A percentile compares a stretch with the other conserved stretches of the same genome.
Conservation (phyloP, 352 stramenopile genomes). For the Globisporangium solare region DNA sequence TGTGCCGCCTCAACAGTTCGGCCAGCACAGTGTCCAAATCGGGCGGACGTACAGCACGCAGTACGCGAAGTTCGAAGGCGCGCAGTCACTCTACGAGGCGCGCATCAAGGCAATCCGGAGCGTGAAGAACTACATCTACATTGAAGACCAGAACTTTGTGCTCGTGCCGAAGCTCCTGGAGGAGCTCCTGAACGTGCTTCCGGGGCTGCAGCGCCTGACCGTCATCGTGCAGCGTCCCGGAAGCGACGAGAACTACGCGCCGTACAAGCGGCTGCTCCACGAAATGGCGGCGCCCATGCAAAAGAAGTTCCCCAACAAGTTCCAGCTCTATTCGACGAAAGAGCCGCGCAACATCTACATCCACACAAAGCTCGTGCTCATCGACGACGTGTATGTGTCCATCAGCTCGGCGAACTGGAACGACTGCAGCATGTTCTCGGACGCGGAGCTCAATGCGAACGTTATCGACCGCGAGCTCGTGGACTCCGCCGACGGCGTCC, state of each 20-base stretch:
- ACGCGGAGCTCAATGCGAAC: conserved; percentile 24
- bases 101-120: conserved; percentile 43
- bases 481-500: no score
- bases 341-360: conserved; percentile 35
- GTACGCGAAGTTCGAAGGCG: conserved; percentile 33
- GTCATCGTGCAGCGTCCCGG: conserved; percentile 30
- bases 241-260: conserved; percentile 20
- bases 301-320: conserved; percentile 37
- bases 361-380: conserved; percentile 50
- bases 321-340: conserved; percentile 41
- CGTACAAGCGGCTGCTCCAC: conserved; percentile 49
- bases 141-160: conserved; percentile 61
- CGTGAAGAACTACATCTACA: conserved; percentile 55
- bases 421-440: neutral
- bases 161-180: conserved; percentile 33
- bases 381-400: conserved; percentile 26
- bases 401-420: conserved; percentile 22
- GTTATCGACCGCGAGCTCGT: neutral
- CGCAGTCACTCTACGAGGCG: conserved; percentile 35
- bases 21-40: conserved; percentile 36
- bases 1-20: conserved; percentile 9
- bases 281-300: conserved; percentile 47
- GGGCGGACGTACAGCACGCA: conserved; percentile 46
- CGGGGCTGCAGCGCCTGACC: conserved; percentile 34
- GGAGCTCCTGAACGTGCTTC: conserved; percentile 40